Base-by-base conservation (phyloP, 1,284 basidiomycete genomes). In the Pseudozyma thailandica region DNA sequence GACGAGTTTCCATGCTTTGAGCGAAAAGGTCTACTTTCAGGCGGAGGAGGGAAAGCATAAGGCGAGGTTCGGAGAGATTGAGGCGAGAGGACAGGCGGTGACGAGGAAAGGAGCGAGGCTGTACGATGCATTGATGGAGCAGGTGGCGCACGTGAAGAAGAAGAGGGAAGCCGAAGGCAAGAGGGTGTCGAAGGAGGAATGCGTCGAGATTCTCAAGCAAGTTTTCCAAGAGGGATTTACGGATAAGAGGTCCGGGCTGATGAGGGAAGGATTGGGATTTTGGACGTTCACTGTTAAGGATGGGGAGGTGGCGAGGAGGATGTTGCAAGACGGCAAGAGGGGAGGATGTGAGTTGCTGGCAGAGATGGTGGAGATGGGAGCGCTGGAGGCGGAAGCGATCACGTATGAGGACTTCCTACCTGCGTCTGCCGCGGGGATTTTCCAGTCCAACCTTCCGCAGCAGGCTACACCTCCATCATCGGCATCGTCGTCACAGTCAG, bases 1-100 rank as follows among this genome's bases (percentile, higher is more conserved):
- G 58, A 85, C 84, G 8, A 82, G 79, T 9, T 85, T 85, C 73
- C 83, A 83, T 39, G 84, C 84, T 8, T 74, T 85, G 25, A 78
- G 78, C 15, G 84, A 85, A 64, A 78, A 75, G 9, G 84, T 85
- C 50, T 63, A 61, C 23, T 85, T 85, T 54, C 6, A 41, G 18
- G 51, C 51, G 1, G 68, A 74, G n/a, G 47, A 52, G 1, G 50
- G 58, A 6, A 37, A 39, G 20, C 85, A 85, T 69, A 82, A 82
- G 26, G 84, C 84, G 3, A 79, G 85, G n/a, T 85, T 85, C 58
- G 85, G 85, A 10, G 85, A 85, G 75, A 85, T 85, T 45, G 85
- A 85, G 65, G 82, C 82, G 48, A 73, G 85, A 28, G 84, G 85
- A 2, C 79, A 80, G 35, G 84, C 84, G 1, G 57, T 85, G 26